Conservation (phyloP, 768 basidiomycete genomes). For the Termitomyces sp. region DNA sequence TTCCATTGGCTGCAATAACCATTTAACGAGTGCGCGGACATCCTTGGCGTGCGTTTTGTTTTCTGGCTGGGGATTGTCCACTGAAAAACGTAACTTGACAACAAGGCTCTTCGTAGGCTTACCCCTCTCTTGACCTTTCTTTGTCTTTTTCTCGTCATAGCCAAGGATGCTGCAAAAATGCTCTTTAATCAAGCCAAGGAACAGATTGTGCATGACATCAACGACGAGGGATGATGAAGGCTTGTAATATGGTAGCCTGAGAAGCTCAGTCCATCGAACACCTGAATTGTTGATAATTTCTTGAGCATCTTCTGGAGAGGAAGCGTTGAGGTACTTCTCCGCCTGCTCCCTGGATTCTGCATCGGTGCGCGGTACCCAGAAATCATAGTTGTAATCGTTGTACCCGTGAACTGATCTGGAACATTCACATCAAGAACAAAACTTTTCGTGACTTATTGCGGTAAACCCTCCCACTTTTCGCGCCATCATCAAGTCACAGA, state of each 20-base stretch:
- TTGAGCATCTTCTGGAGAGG: background rate
- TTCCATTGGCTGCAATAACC: background rate
- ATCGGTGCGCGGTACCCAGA: no score
- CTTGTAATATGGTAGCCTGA: background rate
- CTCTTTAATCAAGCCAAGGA: no score
- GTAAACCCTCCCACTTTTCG: no score
- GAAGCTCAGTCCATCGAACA: background rate
- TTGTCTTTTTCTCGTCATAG: background rate
- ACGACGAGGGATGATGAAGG: no score
- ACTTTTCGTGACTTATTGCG: no score
- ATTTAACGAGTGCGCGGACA: background rate
- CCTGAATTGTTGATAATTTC: background rate
- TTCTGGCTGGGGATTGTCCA: background rate
- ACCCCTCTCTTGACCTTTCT: background rate
- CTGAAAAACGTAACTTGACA: background rate
- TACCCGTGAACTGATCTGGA: no score
- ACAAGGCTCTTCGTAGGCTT: background rate
- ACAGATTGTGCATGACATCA: no score
- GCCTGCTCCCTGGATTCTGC: no score
- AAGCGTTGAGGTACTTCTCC: background rate
- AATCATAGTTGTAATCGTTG: no score
- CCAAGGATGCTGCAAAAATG: no score
- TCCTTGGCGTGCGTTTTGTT: background rate
- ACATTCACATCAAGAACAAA: no score
- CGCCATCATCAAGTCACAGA: no score